Conservation (phyloP, 345 rosid species). For the Ceriops tagal region DNA sequence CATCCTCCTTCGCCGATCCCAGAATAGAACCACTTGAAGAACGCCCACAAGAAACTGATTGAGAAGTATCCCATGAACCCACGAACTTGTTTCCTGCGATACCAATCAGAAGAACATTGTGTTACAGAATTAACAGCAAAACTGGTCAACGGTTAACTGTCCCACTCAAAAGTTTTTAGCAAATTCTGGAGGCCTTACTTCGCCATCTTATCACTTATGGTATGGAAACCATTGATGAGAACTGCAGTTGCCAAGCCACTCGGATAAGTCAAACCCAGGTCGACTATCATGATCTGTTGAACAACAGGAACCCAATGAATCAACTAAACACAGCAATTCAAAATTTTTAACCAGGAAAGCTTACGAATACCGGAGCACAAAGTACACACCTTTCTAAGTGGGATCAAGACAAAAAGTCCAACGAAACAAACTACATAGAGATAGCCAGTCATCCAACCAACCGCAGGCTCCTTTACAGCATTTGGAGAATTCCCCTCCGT, state of each 20-base stretch:
- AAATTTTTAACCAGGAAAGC: not conserved
- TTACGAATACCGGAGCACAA: not conserved
- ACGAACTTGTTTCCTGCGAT: conserved; percentile 65
- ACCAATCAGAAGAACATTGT: not conserved
- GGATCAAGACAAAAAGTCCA: conserved; percentile 88
- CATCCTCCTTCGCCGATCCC: conserved; percentile 45
- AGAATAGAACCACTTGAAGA: conserved; percentile 85
- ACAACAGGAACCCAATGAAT: not conserved
- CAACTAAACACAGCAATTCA: not conserved
- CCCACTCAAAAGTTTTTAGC: too few relatives aligned
- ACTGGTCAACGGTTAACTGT: not conserved
- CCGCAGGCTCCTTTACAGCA: conserved; percentile 74
- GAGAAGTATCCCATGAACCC: conserved; percentile 77
- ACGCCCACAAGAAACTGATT: conserved; percentile 79
- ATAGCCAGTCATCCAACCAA: conserved; percentile 92
- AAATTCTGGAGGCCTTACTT: conserved; percentile 31
- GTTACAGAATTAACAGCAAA: not conserved
- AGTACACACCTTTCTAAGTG: conserved; percentile 66
- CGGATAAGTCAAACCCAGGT: conserved; percentile 78
- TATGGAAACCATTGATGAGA: conserved; percentile 93
- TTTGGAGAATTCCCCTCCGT: conserved; percentile 62
- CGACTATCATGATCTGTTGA: conserved; percentile 74
- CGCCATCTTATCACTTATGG: conserved; percentile 68
- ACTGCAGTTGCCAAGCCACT: conserved; percentile 94
- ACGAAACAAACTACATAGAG: conserved; percentile 85